Base-by-base conservation (phyloP, 495 filamentous ascomycete genomes). In the Aspergillus biplanus region DNA sequence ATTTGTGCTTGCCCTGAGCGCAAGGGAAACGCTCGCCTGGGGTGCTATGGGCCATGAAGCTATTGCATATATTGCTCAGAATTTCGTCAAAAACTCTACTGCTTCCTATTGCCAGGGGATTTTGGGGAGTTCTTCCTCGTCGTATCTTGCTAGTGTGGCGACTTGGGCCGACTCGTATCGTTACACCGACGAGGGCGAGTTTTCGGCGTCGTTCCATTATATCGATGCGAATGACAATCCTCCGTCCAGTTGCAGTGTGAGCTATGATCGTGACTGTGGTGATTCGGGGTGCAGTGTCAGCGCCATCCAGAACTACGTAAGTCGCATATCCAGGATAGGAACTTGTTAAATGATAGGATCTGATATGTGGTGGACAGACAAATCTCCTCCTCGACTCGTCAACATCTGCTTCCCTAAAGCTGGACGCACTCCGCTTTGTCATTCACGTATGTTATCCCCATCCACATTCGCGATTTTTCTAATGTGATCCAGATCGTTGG, bases 81-180 rank as follows among this genome's bases (percentile, higher is more conserved):
- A 84, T 70, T 85, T 83, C 69, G 76, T 84, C 11, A 64, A 69
- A 4, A 34, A 75, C 1, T 62, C 69, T 8, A 82, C 80, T 7
- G 62, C 70, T 59, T 62, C 72, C 15, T 82, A 76, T 66, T 76
- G 85, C 61, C 80, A 85, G 63, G 66, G 57, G 50, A 69, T 86
- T 27, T 73, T 87, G 5, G 75, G 76, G 53, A 74, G 83, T 62
- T 75, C 78, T 3, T 80, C 82, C 1, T 72, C 72, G n/a, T 74
- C 77, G 7, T 87, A 87, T 65, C 75, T 90, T 27, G 86, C 86
- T 12, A 76, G 74, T 52, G 79, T 88, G 15, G 86, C 87, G 18
- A 78, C 84, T 4, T 90, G 86, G 86, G 87, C 80, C 66, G 88
- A 90, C 66, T 67, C 71, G 33, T 89, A 85, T 66, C 78, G 85